phyloP scores from a whole-genome alignment of 2,329 filamentous ascomycete genomes.

The Phaeosphaeriaceae sp. region DNA sequence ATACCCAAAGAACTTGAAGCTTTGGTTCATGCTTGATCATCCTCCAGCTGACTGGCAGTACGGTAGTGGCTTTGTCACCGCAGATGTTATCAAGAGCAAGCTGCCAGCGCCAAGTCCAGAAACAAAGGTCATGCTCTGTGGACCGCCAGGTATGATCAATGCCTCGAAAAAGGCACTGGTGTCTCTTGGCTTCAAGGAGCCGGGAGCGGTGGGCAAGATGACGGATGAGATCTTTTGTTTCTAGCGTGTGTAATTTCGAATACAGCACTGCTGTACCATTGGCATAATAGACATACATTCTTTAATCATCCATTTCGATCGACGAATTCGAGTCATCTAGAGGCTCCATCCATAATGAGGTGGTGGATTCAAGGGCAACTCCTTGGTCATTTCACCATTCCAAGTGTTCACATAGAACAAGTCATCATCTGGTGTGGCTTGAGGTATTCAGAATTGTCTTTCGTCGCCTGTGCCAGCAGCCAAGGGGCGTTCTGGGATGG shows the following conservation, averaged over 20 bases:
- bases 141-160: conserved; percentile 66
- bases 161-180: conserved; percentile 59
- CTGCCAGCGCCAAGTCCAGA: conserved; percentile 58
- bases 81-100: conserved; percentile 58
- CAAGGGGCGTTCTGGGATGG: neutral
- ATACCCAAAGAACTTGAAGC: conserved; percentile 62
- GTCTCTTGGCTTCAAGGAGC: conserved; percentile 60
- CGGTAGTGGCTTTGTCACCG: conserved; percentile 42
- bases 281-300: neutral
- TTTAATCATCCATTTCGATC: neutral
- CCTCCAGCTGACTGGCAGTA: conserved; percentile 9
- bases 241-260: conserved; percentile 33
- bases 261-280: neutral
- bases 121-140: conserved; percentile 66
- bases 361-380: neutral
- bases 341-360: no score
- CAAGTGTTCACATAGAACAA: neutral
- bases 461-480: no score
- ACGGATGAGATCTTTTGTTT: conserved; percentile 65
- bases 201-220: conserved; percentile 61
- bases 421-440: neutral
- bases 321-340: no score
- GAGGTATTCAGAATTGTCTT: neutral
- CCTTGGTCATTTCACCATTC: conserved; percentile 13
- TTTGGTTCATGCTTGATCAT: conserved; percentile 63